Conservation (phyloP, 129 eudicot species). For the Logfia minima region DNA sequence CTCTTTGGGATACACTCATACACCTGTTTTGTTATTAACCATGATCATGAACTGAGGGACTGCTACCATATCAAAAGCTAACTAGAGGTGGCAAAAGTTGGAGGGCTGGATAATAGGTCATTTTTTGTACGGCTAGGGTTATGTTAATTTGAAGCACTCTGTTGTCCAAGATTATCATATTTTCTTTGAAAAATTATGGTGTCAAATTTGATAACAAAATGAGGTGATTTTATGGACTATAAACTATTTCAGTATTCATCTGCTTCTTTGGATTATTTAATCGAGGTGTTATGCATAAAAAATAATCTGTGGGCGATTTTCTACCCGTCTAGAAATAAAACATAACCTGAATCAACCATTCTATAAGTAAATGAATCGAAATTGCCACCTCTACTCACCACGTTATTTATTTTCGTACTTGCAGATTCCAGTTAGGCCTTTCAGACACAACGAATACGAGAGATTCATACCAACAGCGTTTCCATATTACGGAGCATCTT, state of each 20-base stretch:
- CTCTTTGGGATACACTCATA: not conserved
- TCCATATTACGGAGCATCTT: conserved; percentile 84
- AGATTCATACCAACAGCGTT: conserved; percentile 78
- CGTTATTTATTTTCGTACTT: conserved; percentile 7
- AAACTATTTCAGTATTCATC: not conserved
- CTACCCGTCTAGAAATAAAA: not conserved
- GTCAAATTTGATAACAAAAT: not conserved
- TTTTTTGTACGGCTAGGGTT: not conserved
- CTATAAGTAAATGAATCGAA: not conserved
- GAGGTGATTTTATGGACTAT: not conserved
- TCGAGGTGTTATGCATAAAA: not conserved
- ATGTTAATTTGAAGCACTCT: not conserved
- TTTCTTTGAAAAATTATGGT: not conserved
- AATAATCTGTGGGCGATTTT: not conserved
- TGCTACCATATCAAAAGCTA: not conserved
- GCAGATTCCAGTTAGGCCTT: conserved; percentile 86
- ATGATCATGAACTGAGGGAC: not conserved
- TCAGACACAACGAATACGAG: conserved; percentile 84
- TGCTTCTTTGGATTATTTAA: too few species aligned
- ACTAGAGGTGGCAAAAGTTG: not conserved
- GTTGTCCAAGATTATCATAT: not conserved
- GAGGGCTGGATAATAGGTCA: not conserved
- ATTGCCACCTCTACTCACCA: not conserved
- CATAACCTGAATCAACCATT: not conserved
- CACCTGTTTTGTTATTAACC: not conserved